Conservation (phyloP, 2,329 filamentous ascomycete species). For the Sporothrix protearum region DNA sequence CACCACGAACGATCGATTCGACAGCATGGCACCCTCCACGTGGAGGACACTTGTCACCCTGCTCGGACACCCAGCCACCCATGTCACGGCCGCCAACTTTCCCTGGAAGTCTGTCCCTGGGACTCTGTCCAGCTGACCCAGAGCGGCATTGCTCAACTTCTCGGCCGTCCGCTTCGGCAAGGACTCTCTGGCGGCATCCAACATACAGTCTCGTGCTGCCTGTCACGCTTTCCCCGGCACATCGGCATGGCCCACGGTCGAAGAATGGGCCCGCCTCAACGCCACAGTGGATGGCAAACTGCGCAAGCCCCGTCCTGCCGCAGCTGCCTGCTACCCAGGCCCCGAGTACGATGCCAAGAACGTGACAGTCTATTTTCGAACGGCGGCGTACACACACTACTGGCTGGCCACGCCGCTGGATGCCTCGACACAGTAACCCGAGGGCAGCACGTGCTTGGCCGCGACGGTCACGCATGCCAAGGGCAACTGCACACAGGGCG, state of each 20-base stretch:
- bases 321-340: slow-evolving; percentile 35
- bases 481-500: slow-evolving; percentile 36
- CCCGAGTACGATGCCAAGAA: slow-evolving; percentile 30
- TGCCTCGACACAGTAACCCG: slow-evolving; percentile 35
- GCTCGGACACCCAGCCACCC: neutral
- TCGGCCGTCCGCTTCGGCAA: slow-evolving; percentile 21
- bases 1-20: neutral
- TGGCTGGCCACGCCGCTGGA: slow-evolving; percentile 37
- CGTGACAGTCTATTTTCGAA: slow-evolving; percentile 34
- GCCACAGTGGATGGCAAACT: slow-evolving; percentile 34
- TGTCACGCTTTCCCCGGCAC: slow-evolving; percentile 36
- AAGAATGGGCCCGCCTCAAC: slow-evolving; percentile 35
- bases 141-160: slow-evolving; percentile 19
- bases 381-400: slow-evolving; percentile 33
- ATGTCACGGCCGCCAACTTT: slow-evolving; percentile 15
- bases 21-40: neutral
- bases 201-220: slow-evolving; percentile 2
- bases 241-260: slow-evolving; percentile 33
- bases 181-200: neutral
- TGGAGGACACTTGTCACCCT: neutral
- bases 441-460: slow-evolving; percentile 36
- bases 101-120: slow-evolving; percentile 22
- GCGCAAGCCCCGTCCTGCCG: slow-evolving; percentile 35
- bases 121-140: slow-evolving; percentile 20
- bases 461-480: slow-evolving; percentile 24